Evolutionary conservation across 176 grass and related monocot species (phyloP).

Genomic region (Triticum aestivum): DNA sequence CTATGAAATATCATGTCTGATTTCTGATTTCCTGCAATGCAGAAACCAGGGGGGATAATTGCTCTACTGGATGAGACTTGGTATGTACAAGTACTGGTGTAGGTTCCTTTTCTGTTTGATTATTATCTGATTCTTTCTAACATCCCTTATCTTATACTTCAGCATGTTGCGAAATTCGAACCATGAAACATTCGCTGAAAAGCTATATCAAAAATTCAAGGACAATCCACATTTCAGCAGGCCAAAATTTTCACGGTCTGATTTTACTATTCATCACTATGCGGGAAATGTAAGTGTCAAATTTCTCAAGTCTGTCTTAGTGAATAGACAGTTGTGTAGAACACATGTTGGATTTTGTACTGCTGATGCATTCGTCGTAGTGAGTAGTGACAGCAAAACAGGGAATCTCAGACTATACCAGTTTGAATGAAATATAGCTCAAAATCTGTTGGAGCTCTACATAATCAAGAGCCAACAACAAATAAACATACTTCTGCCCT

Average conservation of each 20-base stretch:
- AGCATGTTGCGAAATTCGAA: constrained; percentile 97
- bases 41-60: constrained; percentile 99
- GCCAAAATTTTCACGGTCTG: constrained; percentile 90
- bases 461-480: constrained; percentile 1
- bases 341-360: constrained; percentile 12
- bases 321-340: constrained; percentile 16
- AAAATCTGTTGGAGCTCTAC: constrained; percentile 3
- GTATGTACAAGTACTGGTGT: constrained; percentile 44
- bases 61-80: constrained; percentile 96
- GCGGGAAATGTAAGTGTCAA: constrained; percentile 86
- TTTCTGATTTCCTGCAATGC: constrained; percentile 39
- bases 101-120: constrained; percentile 17
- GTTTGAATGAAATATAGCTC: not conserved
- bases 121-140: constrained; percentile 27
- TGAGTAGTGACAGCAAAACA: constrained; percentile 11
- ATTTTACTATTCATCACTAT: constrained; percentile 94
- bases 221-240: constrained; percentile 75
- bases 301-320: constrained; percentile 13
- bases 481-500: constrained; percentile 2
- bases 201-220: constrained; percentile 93
- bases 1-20: constrained; percentile 21
- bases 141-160: constrained; percentile 38
- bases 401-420: not conserved
- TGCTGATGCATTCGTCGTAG: constrained; percentile 11
- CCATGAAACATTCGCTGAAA: constrained; percentile 93